A percentile compares a stretch with the other conserved stretches of the same genome.
phyloP scores from a whole-genome alignment of 306 rosid genomes.

The Alnus glutinosa region DNA sequence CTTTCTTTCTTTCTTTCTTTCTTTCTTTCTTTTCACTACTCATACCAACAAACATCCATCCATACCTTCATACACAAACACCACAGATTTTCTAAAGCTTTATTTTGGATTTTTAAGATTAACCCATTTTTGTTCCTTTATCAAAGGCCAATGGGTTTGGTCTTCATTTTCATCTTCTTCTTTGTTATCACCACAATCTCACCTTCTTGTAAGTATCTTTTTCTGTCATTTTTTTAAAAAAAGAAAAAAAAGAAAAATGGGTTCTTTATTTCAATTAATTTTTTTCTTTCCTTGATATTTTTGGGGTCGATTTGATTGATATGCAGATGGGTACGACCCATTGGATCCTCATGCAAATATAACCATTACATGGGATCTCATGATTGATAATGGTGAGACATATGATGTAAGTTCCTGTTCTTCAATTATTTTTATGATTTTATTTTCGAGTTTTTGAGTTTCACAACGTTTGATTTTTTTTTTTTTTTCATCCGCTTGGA shows the following conservation, averaged over 20 bases:
- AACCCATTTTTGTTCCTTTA: slow-evolving; percentile 24
- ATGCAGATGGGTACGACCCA: slow-evolving; percentile 73
- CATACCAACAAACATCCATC: background rate
- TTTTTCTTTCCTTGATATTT: background rate
- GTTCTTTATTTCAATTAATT: background rate
- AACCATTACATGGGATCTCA: slow-evolving; percentile 71
- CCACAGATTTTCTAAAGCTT: background rate
- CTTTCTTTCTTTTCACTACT: background rate
- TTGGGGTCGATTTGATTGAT: slow-evolving; percentile 17
- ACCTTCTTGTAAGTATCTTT: slow-evolving; percentile 52
- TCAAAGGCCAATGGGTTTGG: slow-evolving; percentile 26
- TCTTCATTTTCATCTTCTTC: slow-evolving; percentile 32
- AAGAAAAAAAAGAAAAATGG: too few species aligned
- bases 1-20: background rate
- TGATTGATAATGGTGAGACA: slow-evolving; percentile 38
- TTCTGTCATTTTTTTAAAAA: background rate
- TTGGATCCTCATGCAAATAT: slow-evolving; percentile 68
- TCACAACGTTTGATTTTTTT: background rate
- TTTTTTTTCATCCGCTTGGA: background rate
- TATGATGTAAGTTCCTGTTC: slow-evolving; percentile 48
- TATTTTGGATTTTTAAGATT: background rate
- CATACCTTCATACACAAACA: background rate
- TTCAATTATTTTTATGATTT: background rate
- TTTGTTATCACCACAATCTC: slow-evolving; percentile 33
- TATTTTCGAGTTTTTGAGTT: background rate